Evolutionary conservation across 306 rosid species (phyloP).

Genomic region (Quercus gilva): DNA sequence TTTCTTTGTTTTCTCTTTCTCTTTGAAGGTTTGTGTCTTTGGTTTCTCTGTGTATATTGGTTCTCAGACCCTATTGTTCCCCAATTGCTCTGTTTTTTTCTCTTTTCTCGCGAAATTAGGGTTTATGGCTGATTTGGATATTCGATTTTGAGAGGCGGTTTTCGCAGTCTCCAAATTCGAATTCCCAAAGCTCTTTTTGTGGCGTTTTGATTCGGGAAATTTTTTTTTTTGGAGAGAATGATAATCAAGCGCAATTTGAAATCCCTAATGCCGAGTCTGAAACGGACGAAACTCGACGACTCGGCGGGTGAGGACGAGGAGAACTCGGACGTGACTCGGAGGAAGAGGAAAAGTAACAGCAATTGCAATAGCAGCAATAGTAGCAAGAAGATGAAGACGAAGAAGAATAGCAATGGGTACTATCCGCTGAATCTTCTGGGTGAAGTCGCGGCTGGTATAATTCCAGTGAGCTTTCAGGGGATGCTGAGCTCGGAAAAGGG

Average conservation of each 20-base stretch:
- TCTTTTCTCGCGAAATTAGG: slow-evolving; percentile 46
- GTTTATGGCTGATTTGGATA: slow-evolving; percentile 41
- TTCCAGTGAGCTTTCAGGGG: slow-evolving; percentile 70
- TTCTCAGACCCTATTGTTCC: slow-evolving; percentile 7
- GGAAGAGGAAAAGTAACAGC: slow-evolving; percentile 62
- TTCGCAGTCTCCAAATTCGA: slow-evolving; percentile 17
- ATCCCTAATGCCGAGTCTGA: slow-evolving; percentile 98
- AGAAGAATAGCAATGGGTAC: slow-evolving; percentile 40
- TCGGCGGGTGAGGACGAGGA: slow-evolving; percentile 75
- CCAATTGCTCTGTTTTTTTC: slow-evolving; percentile 62
- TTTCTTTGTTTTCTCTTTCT: slow-evolving; percentile 1
- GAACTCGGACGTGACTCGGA: slow-evolving; percentile 41
- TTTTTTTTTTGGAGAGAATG: slow-evolving; percentile 33
- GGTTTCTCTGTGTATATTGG: background rate
- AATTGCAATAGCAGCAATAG: background rate
- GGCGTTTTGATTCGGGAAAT: no score
- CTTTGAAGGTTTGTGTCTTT: background rate
- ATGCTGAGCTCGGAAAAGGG: slow-evolving; percentile 58
- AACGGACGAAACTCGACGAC: slow-evolving; percentile 70
- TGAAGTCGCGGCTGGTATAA: slow-evolving; percentile 78
- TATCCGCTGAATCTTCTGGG: slow-evolving; percentile 85
- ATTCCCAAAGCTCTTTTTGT: background rate
- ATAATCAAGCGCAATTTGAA: slow-evolving; percentile 90
- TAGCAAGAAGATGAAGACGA: slow-evolving; percentile 34
- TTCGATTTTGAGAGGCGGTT: slow-evolving; percentile 22